Percentiles rank a stretch among this genome's conserved stretches.
phyloP scores from a whole-genome alignment of 1,284 basidiomycete genomes.

The Entoloma clypeatum region DNA sequence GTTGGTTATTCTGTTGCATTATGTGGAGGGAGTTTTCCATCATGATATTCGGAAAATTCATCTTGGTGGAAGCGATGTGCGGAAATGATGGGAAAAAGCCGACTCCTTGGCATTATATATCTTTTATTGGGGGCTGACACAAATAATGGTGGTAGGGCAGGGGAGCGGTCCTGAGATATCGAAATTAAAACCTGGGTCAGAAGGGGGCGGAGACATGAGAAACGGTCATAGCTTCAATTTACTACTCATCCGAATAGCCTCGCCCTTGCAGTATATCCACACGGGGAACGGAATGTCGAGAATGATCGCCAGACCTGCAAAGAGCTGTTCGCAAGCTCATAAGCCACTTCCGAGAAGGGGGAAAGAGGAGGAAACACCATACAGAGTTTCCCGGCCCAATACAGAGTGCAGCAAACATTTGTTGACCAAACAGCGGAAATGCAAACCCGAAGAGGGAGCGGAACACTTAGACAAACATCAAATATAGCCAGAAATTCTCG shows the following conservation, averaged over 20 bases:
- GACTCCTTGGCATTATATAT: no score
- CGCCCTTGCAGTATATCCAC: conserved; percentile 48
- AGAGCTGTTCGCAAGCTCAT: background rate
- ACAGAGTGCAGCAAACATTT: conserved; percentile 53
- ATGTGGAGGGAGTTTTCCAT: no score
- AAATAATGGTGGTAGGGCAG: no score
- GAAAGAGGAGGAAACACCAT: conserved; percentile 32
- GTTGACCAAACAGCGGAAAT: conserved; percentile 57
- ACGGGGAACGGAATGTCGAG: conserved; percentile 50
- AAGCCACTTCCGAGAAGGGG: background rate
- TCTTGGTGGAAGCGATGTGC: no score
- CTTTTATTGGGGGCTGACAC: no score
- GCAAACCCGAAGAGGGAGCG: conserved; percentile 47
- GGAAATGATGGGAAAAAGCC: no score
- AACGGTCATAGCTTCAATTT: conserved; percentile 6
- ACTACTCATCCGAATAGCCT: conserved; percentile 34
- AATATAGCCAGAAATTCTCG: background rate
- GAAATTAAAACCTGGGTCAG: no score
- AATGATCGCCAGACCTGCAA: conserved; percentile 22
- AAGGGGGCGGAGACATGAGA: no score
- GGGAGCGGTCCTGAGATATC: no score
- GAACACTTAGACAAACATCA: conserved; percentile 35
- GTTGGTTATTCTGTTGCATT: no score
- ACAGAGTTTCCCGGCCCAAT: conserved; percentile 59
- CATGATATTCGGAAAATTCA: no score